Conservation (phyloP, 371 early-diverging fungal species). For the Cokeromyces recurvatus region DNA sequence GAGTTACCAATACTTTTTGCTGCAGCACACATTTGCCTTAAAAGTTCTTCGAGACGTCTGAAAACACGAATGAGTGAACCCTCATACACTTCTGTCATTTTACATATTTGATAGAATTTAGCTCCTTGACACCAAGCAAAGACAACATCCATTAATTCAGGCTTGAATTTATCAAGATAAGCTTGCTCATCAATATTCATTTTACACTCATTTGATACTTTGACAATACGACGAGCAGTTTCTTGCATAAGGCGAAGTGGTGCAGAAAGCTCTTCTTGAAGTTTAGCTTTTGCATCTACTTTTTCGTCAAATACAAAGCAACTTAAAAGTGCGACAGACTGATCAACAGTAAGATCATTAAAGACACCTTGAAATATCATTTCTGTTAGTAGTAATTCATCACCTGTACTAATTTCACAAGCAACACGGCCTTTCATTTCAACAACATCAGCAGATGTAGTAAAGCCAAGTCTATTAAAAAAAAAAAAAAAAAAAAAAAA, state of each 20-base stretch:
- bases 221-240: conserved; percentile 83
- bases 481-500: background rate
- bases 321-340: conserved; percentile 88
- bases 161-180: conserved; percentile 79
- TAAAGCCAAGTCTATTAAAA: conserved; percentile 72
- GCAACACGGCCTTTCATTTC: conserved; percentile 99
- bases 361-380: conserved; percentile 99
- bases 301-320: conserved; percentile 96
- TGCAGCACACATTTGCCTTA: conserved; percentile 94
- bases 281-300: conserved; percentile 30
- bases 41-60: conserved; percentile 93
- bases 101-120: conserved; percentile 94
- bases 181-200: conserved; percentile 77
- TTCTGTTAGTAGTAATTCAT: conserved; percentile 98
- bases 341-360: conserved; percentile 87
- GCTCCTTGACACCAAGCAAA: conserved; percentile 96
- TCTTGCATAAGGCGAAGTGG: conserved; percentile 86
- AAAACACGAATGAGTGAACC: conserved; percentile 96
- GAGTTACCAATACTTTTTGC: conserved; percentile 97
- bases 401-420: conserved; percentile 98
- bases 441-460: conserved; percentile 78
- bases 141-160: conserved; percentile 97
- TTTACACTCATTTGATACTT: conserved; percentile 86
- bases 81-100: conserved; percentile 97
- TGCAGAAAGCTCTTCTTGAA: conserved; percentile 73